Evolutionary conservation across 371 early-diverging fungal genomes (phyloP).

Genomic region (Mortierella sp.): DNA sequence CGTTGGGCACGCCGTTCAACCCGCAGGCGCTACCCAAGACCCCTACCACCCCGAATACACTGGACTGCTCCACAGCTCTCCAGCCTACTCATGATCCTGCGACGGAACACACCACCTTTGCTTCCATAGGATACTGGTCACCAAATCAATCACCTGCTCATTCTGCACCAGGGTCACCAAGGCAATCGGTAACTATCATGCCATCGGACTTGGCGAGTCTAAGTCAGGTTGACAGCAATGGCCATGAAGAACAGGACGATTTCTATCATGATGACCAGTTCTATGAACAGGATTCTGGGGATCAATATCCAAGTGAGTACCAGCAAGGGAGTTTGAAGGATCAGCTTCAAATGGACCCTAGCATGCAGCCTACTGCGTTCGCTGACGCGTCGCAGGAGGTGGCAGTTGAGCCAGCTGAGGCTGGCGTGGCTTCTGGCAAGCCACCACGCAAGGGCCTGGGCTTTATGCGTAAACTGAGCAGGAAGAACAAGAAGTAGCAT

Average conservation of each 20-base stretch:
- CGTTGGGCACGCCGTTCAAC: constrained; percentile 22
- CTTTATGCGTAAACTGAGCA: constrained; percentile 36
- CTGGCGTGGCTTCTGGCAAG: background rate
- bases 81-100: background rate
- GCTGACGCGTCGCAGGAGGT: too few relatives aligned
- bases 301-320: too few relatives aligned
- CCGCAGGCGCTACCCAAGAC: constrained; percentile 14
- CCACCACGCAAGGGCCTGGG: constrained; percentile 11
- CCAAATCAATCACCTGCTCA: constrained; percentile 19
- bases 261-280: background rate
- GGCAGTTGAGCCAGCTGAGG: too few relatives aligned
- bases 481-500: constrained; percentile 22
- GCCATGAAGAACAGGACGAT: constrained; percentile 12
- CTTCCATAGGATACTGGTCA: constrained; percentile 43
- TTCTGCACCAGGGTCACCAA: constrained; percentile 29
- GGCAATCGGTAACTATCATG: constrained; percentile 24
- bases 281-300: background rate
- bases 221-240: too few relatives aligned
- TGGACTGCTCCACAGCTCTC: background rate
- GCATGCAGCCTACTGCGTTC: too few relatives aligned
- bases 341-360: background rate
- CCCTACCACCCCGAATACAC: background rate
- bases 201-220: constrained; percentile 1
- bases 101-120: constrained; percentile 38
- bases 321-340: background rate